Base-by-base conservation (phyloP, 2,329 filamentous ascomycete genomes). In the Phialocephala subalpina region DNA sequence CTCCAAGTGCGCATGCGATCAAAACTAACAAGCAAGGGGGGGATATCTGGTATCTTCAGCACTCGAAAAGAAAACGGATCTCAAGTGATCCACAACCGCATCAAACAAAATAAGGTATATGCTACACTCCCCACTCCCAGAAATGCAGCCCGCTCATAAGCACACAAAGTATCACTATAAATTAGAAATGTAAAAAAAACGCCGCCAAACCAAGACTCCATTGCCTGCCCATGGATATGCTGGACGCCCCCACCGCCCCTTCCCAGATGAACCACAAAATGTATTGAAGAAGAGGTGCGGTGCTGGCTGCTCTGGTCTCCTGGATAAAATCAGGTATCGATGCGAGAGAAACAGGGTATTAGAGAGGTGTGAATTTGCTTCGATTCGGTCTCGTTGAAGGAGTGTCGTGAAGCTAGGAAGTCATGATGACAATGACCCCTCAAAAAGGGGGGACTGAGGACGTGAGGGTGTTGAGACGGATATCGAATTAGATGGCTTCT, bases 91-190 rank as follows among this genome's bases (percentile, higher is more conserved):
- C 18, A 40, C 36, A 42, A 18, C 40, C n/a, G 33, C 18, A 56
- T 35, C 27, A 56, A 20, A 57, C 12, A 36, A 33, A 55, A 36
- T 33, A 56, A 60, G 49, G 53, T 59, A 59, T 55, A 66, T 66
- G 61, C 49, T 64, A 62, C 65, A 62, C 62, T 60, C 64, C 58
- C 38, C 38, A 42, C 38, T 42, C 45, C 45, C 45, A 49, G 58
- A 52, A 62, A 67, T 67, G 65, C 65, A 64, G 53, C 58, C 65
- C 58, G 62, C 60, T 64, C 64, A 57, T 35, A 47, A 49, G 58
- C 27, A 49, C n/a, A n/a, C 55, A 53, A 33, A 29, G 49, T 29
- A 16, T 18, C 49, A 29, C 16, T 33, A 29, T 53, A 53, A 53
- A 53, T 29, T 29, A 18, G 27, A 33, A 33, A 25, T 27, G 57